phyloP scores from a whole-genome alignment of 2,329 filamentous ascomycete species.

The Ascocoryne sarcoides region DNA sequence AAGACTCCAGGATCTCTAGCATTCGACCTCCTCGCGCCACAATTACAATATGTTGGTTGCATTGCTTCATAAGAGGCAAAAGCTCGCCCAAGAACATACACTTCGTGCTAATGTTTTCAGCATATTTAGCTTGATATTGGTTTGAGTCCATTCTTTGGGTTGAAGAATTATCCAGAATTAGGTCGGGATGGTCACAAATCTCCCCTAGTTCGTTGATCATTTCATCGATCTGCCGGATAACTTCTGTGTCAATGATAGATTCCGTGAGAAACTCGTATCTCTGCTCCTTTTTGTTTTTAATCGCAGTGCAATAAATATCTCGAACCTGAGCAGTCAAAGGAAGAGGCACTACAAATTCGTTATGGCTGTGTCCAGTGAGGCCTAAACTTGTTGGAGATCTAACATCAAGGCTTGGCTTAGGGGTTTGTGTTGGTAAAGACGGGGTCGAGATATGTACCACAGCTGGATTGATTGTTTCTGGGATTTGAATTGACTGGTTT shows the following conservation, averaged over 20 bases:
- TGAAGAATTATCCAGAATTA: slow-evolving; percentile 37
- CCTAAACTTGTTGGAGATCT: not conserved
- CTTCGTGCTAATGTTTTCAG: slow-evolving; percentile 49
- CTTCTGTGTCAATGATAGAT: slow-evolving; percentile 31
- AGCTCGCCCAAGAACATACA: slow-evolving; percentile 51
- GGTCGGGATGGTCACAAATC: slow-evolving; percentile 49
- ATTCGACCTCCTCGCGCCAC: slow-evolving; percentile 42
- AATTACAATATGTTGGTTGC: slow-evolving; percentile 42
- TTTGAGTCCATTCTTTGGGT: slow-evolving; percentile 30
- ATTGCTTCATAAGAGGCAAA: slow-evolving; percentile 35
- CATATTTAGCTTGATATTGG: slow-evolving; percentile 41
- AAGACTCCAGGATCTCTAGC: slow-evolving; percentile 42
- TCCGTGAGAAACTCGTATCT: slow-evolving; percentile 43
- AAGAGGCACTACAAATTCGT: slow-evolving; percentile 45
- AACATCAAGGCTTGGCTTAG: too few relatives aligned
- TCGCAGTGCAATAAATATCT: slow-evolving; percentile 41
- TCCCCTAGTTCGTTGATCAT: slow-evolving; percentile 44
- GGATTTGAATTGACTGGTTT: not conserved
- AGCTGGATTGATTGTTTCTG: not conserved
- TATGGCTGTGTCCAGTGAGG: not conserved
- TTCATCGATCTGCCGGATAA: slow-evolving; percentile 40
- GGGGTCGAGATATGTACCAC: not conserved
- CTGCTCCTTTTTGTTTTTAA: slow-evolving; percentile 35
- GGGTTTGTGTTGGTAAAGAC: too few relatives aligned
- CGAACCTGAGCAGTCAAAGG: slow-evolving; percentile 46